Evolutionary conservation across 106 monocot species (phyloP).

Genomic region (Chionographis japonica): DNA sequence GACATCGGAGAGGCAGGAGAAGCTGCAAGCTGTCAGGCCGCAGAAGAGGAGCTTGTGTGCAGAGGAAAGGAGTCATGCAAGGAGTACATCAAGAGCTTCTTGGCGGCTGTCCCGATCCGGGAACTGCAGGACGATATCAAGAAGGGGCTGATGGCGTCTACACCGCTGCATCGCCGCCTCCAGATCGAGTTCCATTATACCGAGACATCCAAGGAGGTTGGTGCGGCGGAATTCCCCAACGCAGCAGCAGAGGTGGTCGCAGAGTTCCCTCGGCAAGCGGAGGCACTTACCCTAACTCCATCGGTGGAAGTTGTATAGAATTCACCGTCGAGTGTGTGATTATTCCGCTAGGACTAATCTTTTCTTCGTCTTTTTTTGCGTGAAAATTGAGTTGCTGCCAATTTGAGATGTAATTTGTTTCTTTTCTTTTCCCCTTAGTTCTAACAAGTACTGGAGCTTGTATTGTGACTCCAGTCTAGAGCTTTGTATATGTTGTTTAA

Average conservation of each 20-base stretch:
- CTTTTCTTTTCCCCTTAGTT: too few relatives aligned
- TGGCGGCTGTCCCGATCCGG: conserved; percentile 84
- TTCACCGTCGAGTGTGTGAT: too few relatives aligned
- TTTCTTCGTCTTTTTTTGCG: too few relatives aligned
- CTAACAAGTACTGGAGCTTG: too few relatives aligned
- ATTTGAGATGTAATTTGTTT: too few relatives aligned
- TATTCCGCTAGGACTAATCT: too few relatives aligned
- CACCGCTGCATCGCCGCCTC: conserved; percentile 64
- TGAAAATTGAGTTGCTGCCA: too few relatives aligned
- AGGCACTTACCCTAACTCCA: conserved; percentile 1
- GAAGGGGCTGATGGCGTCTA: conserved; percentile 49
- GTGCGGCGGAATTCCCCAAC: not conserved
- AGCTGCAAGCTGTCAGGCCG: not conserved
- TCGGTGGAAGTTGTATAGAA: conserved; percentile 19
- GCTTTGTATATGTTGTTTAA: too few relatives aligned
- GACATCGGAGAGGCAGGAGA: not conserved
- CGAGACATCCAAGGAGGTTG: conserved; percentile 10
- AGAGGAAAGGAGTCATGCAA: conserved; percentile 77
- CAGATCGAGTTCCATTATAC: conserved; percentile 94
- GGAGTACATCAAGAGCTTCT: conserved; percentile 88
- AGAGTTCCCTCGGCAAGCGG: conserved; percentile 18
- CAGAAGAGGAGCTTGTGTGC: conserved; percentile 34
- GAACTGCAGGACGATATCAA: conserved; percentile 77
- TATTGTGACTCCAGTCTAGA: too few relatives aligned
- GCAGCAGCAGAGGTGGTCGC: conserved; percentile 2